Evolutionary conservation across 2,329 filamentous ascomycete species (phyloP).

Genomic region (Stachybotrys chlorohalonatus): DNA sequence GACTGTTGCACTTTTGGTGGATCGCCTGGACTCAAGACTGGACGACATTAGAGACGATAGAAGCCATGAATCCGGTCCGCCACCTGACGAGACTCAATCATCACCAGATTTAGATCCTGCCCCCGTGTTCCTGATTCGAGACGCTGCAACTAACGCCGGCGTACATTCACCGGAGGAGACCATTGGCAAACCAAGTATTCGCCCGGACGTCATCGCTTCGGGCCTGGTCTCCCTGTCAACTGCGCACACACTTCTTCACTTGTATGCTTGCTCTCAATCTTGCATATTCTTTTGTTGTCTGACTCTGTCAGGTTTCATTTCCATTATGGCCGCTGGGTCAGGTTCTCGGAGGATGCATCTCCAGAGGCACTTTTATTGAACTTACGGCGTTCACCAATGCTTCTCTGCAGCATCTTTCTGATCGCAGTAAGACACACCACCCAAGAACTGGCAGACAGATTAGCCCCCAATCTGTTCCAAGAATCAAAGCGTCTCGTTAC

Average conservation of each 20-base stretch:
- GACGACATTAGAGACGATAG: background rate
- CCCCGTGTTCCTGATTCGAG: slow-evolving; percentile 16
- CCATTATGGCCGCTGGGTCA: slow-evolving; percentile 17
- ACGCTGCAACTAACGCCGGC: slow-evolving; percentile 14
- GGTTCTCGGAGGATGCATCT: slow-evolving; percentile 9
- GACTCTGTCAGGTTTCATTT: slow-evolving; percentile 8
- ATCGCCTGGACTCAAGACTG: slow-evolving; percentile 7
- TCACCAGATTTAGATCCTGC: slow-evolving; percentile 7
- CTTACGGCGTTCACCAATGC: slow-evolving; percentile 9
- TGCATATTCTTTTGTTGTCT: background rate
- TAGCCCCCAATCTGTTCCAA: slow-evolving; percentile 13
- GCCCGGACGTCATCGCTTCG: slow-evolving; percentile 10
- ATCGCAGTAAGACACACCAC: slow-evolving; percentile 15
- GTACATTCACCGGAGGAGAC: slow-evolving; percentile 9
- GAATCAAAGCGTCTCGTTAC: slow-evolving; percentile 12
- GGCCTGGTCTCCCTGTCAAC: slow-evolving; percentile 9
- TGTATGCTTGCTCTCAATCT: slow-evolving; percentile 7
- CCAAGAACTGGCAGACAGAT: slow-evolving; percentile 10
- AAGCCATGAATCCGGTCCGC: background rate
- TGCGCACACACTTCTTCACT: slow-evolving; percentile 9
- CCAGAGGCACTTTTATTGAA: slow-evolving; percentile 4
- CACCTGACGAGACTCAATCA: background rate
- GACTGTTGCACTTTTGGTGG: slow-evolving; percentile 5
- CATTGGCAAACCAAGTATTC: background rate
- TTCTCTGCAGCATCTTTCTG: slow-evolving; percentile 14